These are phyloP conservation scores for Lithohypha guttulata DNA, from an alignment of 2,329 filamentous ascomycete species.

Conservation along the genomic window DNA sequence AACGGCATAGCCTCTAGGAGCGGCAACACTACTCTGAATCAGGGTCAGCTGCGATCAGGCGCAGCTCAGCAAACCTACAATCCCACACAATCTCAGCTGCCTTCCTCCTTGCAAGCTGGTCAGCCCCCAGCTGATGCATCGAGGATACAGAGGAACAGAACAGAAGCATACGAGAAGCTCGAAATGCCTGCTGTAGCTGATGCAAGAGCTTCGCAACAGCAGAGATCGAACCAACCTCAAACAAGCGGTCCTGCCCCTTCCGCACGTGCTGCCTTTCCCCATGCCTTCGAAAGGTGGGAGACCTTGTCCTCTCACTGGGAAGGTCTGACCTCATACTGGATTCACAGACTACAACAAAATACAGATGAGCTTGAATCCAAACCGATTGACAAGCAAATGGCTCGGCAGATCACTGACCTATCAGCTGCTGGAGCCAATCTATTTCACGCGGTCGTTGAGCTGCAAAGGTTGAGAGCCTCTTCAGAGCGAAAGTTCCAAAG, in stretches of 20 bases:
- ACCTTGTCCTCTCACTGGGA: slow-evolving; percentile 96
- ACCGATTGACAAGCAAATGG: slow-evolving; percentile 75
- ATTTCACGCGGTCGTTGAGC: slow-evolving; percentile 92
- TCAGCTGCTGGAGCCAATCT: slow-evolving; percentile 93
- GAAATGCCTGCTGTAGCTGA: slow-evolving; percentile 15
- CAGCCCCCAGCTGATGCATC: slow-evolving; percentile 9
- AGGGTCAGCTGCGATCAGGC: slow-evolving; percentile 13
- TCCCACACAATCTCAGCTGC: slow-evolving; percentile 8
- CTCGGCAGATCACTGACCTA: slow-evolving; percentile 90
- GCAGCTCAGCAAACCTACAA: slow-evolving; percentile 22
- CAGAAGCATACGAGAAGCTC: slow-evolving; percentile 20
- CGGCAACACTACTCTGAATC: slow-evolving; percentile 11
- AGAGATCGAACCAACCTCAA: slow-evolving; percentile 13
- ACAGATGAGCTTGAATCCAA: slow-evolving; percentile 73
- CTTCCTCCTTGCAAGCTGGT: slow-evolving; percentile 19
- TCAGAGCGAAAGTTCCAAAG: slow-evolving; percentile 96
- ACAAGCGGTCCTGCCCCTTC: slow-evolving; percentile 1
- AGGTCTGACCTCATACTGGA: slow-evolving; percentile 94
- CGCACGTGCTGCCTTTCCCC: slow-evolving; percentile 47
- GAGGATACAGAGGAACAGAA: slow-evolving; percentile 18
- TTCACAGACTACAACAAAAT: slow-evolving; percentile 82
- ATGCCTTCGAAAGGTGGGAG: slow-evolving; percentile 97
- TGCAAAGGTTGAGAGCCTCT: slow-evolving; percentile 84
- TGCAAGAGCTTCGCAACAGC: slow-evolving; percentile 24
- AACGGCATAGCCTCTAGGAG: slow-evolving; percentile 7